Percentiles rank a stretch among this genome's conserved stretches.
Evolutionary conservation across 371 early-diverging fungal species (phyloP).

Genomic region (Umbelopsis sp.): DNA sequence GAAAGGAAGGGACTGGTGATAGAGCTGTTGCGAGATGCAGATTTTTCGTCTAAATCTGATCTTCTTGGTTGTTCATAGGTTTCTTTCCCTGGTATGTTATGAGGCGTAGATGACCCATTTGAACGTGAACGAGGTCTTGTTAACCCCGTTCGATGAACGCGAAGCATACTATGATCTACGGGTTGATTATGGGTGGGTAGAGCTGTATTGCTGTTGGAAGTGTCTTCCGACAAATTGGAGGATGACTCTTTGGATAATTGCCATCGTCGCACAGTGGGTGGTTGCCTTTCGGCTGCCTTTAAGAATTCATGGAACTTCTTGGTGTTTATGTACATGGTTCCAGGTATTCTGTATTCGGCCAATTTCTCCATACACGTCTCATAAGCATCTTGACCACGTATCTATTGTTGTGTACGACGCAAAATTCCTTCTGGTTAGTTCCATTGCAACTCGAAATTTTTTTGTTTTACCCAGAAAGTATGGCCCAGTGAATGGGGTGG

Average conservation of each 20-base stretch:
- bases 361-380: slow-evolving; percentile 17
- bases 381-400: slow-evolving; percentile 15
- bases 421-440: slow-evolving; percentile 17
- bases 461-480: too few species aligned
- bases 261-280: slow-evolving; percentile 2
- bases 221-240: background rate
- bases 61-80: background rate
- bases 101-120: background rate
- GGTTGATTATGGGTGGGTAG: background rate
- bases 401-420: slow-evolving; percentile 5
- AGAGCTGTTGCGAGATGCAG: background rate
- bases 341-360: slow-evolving; percentile 18
- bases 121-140: slow-evolving; percentile 10
- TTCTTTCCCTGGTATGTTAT: background rate
- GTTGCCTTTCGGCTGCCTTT: slow-evolving; percentile 9
- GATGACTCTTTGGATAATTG: slow-evolving; percentile 5
- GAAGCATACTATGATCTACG: background rate
- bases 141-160: background rate
- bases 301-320: slow-evolving; percentile 16
- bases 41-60: background rate
- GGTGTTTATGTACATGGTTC: slow-evolving; percentile 19
- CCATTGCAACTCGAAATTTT: slow-evolving; percentile 1
- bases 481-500: background rate
- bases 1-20: background rate
- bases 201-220: background rate